These are phyloP conservation scores for Debaryomycetaceae sp. DNA, from an alignment of 1,139 yeast species.

Conservation along the genomic window DNA sequence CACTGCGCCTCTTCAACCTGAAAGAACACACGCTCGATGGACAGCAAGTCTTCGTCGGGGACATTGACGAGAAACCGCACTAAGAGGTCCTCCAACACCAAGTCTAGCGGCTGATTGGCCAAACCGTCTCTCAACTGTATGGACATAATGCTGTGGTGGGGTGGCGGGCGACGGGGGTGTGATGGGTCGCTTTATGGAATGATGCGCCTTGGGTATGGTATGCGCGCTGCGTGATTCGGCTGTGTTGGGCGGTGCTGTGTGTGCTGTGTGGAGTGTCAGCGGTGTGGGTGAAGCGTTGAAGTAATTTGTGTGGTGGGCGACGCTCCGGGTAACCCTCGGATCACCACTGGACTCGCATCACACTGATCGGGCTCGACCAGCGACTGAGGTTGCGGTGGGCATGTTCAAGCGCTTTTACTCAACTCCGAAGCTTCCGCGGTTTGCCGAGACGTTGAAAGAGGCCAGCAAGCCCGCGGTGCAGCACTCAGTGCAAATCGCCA, in stretches of 20 bases:
- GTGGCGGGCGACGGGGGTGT: not conserved
- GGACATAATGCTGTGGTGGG: conserved; percentile 43
- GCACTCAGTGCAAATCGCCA: conserved; percentile 24
- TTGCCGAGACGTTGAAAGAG: conserved; percentile 24
- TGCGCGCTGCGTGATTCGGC: too few relatives aligned
- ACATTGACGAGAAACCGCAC: conserved; percentile 89
- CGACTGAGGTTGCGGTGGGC: too few relatives aligned
- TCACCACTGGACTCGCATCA: not conserved
- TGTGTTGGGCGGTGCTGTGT: too few relatives aligned
- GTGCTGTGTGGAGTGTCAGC: too few relatives aligned
- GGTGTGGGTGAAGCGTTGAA: too few relatives aligned
- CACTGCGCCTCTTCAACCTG: conserved; percentile 98
- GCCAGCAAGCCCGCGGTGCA: conserved; percentile 28
- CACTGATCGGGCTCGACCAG: conserved; percentile 2
- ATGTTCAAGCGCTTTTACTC: conserved; percentile 6
- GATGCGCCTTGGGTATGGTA: too few relatives aligned
- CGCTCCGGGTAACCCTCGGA: not conserved
- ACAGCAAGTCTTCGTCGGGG: conserved; percentile 84
- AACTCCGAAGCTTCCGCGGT: conserved; percentile 17
- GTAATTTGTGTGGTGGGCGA: too few relatives aligned
- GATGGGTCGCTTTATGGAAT: too few relatives aligned
- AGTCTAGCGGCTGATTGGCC: conserved; percentile 58
- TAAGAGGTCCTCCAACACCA: conserved; percentile 78
- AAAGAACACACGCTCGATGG: conserved; percentile 83
- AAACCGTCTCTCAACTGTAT: conserved; percentile 54